Evolutionary conservation across 2,329 filamentous ascomycete species (phyloP).

Genomic region (Ophiostoma pallidulum): DNA sequence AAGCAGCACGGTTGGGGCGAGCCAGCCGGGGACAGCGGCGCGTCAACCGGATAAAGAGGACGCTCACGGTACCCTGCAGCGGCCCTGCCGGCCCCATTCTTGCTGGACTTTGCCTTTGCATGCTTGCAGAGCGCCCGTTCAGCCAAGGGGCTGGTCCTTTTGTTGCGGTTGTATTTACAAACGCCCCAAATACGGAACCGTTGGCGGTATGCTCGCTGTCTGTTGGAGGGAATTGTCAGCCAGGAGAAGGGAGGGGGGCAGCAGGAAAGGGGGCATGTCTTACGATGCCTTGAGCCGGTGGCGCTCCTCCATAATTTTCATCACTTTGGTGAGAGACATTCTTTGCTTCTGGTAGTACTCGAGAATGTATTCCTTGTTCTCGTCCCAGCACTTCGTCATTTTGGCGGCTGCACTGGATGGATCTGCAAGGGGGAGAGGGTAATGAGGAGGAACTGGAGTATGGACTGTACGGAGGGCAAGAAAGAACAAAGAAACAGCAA

Average conservation of each 20-base stretch:
- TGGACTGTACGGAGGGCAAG: background rate
- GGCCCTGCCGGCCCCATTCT: too few species aligned
- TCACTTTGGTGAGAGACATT: background rate
- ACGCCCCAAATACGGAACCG: conserved; percentile 4
- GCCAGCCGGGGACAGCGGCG: background rate
- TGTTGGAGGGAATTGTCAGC: background rate
- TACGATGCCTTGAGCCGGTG: conserved; percentile 7
- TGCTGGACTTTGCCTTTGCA: too few species aligned
- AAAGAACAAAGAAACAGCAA: too few species aligned
- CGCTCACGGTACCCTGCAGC: background rate
- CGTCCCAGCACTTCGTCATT: conserved; percentile 38
- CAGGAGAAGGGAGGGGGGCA: background rate
- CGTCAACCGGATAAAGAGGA: background rate
- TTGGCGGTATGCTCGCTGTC: conserved; percentile 10
- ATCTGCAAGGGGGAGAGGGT: too few species aligned
- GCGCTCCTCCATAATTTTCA: background rate
- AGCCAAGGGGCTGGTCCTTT: background rate
- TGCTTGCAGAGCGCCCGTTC: too few species aligned
- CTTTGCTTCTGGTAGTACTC: conserved; percentile 24
- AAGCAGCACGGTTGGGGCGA: background rate
- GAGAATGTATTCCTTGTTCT: conserved; percentile 28
- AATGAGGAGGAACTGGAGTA: background rate
- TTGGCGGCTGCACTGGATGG: background rate
- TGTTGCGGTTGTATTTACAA: conserved; percentile 10
- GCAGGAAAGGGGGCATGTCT: background rate